phyloP scores from a whole-genome alignment of 2,329 filamentous ascomycete genomes.

The Endocalyx cinctus region DNA sequence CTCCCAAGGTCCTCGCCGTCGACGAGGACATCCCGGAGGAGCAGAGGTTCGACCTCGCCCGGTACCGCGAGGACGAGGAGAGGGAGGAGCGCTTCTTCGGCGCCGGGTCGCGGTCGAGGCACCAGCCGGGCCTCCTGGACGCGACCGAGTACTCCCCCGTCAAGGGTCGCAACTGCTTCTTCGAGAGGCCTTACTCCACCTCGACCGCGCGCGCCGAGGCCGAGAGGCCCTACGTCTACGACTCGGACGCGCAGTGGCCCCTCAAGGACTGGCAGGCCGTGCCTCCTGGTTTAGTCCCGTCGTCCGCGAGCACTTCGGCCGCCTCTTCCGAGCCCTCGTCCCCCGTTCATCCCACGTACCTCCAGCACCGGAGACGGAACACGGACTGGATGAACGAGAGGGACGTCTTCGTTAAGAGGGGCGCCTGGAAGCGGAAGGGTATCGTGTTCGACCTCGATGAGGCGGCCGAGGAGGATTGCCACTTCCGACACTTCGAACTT shows the following conservation, averaged over 20 bases:
- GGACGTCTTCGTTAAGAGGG: conserved; percentile 25
- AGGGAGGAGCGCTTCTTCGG: conserved; percentile 20
- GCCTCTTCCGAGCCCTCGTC: conserved; percentile 14
- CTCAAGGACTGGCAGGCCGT: conserved; percentile 29
- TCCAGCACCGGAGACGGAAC: conserved; percentile 19
- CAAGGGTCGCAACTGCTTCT: conserved; percentile 22
- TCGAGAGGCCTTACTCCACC: conserved; percentile 19
- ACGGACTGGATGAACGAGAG: conserved; percentile 22
- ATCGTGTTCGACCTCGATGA: conserved; percentile 27
- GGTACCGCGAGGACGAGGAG: conserved; percentile 19
- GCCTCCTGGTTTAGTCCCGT: conserved; percentile 21
- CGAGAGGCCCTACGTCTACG: conserved; percentile 23
- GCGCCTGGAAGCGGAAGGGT: conserved; percentile 28
- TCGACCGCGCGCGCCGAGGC: too few species aligned
- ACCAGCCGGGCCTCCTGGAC: conserved; percentile 21
- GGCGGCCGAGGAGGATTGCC: conserved; percentile 15
- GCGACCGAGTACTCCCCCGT: conserved; percentile 20
- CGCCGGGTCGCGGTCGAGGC: conserved; percentile 14
- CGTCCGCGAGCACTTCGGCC: conserved; percentile 14
- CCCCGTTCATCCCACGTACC: conserved; percentile 10
- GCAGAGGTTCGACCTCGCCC: conserved; percentile 20
- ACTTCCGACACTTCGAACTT: conserved; percentile 26
- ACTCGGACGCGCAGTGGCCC: conserved; percentile 26
- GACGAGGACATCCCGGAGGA: too few species aligned
- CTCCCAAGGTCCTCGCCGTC: conserved; percentile 23